Percentiles rank a stretch among this genome's conserved stretches.
phyloP scores from a whole-genome alignment of 2,329 filamentous ascomycete genomes.

The Sclerotiophoma versabilis region DNA sequence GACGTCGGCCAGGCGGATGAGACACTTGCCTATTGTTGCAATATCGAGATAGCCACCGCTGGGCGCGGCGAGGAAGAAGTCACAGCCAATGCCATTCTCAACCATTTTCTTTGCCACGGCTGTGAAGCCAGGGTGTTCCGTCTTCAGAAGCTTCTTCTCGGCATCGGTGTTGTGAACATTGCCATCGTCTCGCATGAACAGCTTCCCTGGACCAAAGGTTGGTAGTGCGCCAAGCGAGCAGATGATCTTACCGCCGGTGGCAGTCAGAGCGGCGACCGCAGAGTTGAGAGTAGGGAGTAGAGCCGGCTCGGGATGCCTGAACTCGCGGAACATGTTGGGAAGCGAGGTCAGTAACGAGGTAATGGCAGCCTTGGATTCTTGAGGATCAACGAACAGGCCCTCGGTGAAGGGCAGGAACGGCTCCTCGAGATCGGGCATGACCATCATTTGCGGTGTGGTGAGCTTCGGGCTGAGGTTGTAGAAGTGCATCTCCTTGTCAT shows the following conservation, averaged over 20 bases:
- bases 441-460: constrained; percentile 94
- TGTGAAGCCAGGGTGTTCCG: constrained; percentile 87
- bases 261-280: constrained; percentile 80
- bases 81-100: constrained; percentile 82
- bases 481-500: constrained; percentile 96
- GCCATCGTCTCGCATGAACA: constrained; percentile 87
- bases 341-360: constrained; percentile 83
- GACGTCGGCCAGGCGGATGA: no score
- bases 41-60: constrained; percentile 91
- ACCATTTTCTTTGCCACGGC: constrained; percentile 89
- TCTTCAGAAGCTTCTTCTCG: constrained; percentile 89
- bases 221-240: constrained; percentile 87
- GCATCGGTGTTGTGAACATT: constrained; percentile 82
- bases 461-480: constrained; percentile 87
- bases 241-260: constrained; percentile 90
- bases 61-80: constrained; percentile 93
- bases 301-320: constrained; percentile 91
- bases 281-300: constrained; percentile 85
- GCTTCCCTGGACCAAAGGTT: constrained; percentile 85
- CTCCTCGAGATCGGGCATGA: constrained; percentile 97
- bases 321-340: constrained; percentile 82
- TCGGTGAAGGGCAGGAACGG: constrained; percentile 93
- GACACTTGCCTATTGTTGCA: constrained; percentile 78
- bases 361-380: constrained; percentile 87
- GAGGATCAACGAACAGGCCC: constrained; percentile 92